Evolutionary conservation across 805 yeast genomes (phyloP).

Genomic region (Pichia pseudocactophila): DNA sequence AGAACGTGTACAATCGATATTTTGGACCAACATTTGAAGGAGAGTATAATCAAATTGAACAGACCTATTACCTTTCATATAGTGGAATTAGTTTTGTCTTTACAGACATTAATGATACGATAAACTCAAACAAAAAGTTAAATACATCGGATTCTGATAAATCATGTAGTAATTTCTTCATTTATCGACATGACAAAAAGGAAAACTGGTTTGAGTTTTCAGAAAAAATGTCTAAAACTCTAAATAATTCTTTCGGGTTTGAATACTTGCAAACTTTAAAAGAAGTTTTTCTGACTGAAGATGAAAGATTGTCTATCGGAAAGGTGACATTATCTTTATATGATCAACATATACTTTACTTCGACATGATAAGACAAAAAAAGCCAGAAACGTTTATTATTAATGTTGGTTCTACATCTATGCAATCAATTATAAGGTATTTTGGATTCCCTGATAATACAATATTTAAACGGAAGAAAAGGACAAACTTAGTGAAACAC

Average conservation of each 20-base stretch:
- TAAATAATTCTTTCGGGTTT: background rate
- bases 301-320: background rate
- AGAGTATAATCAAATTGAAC: constrained; percentile 17
- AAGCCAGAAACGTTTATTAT: constrained; percentile 11
- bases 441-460: constrained; percentile 53
- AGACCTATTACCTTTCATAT: constrained; percentile 39
- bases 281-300: background rate
- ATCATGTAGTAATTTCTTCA: constrained; percentile 30
- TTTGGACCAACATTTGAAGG: constrained; percentile 64
- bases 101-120: constrained; percentile 14
- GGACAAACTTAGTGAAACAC: constrained; percentile 12
- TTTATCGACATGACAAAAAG: constrained; percentile 31
- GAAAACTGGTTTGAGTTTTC: constrained; percentile 1
- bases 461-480: constrained; percentile 29
- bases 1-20: constrained; percentile 41
- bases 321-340: too few relatives aligned
- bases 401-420: constrained; percentile 35
- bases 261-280: constrained; percentile 1
- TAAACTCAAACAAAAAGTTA: constrained; percentile 17
- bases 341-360: too few relatives aligned
- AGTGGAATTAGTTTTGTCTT: constrained; percentile 51
- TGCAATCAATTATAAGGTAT: constrained; percentile 37
- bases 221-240: background rate
- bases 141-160: constrained; percentile 27
- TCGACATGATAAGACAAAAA: too few relatives aligned